Conservation (phyloP, 2,329 filamentous ascomycete genomes). For the Pyrenophora seminiperda region DNA sequence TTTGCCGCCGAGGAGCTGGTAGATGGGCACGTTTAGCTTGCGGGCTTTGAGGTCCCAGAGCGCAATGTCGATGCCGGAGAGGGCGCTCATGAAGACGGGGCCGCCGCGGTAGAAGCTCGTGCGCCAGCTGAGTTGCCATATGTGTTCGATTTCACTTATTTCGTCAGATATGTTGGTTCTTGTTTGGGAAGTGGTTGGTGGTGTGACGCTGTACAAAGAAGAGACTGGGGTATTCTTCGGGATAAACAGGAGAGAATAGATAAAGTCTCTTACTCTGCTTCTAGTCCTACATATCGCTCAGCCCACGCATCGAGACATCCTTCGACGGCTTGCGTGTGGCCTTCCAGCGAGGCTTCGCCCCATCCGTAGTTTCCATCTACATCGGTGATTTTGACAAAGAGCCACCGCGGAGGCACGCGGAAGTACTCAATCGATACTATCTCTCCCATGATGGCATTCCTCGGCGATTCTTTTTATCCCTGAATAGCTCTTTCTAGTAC, state of each 20-base stretch:
- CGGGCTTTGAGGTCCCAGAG: constrained; percentile 77
- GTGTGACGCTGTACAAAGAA: too few relatives aligned
- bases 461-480: neutral
- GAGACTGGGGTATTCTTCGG: too few relatives aligned
- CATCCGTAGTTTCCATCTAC: constrained; percentile 68
- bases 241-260: too few relatives aligned
- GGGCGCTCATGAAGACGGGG: constrained; percentile 78
- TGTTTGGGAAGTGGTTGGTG: too few relatives aligned
- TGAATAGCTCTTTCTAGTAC: neutral
- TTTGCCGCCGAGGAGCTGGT: constrained; percentile 76
- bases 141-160: constrained; percentile 76
- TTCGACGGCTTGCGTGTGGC: constrained; percentile 74
- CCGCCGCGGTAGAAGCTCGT: constrained; percentile 76
- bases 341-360: constrained; percentile 77
- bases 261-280: constrained; percentile 73
- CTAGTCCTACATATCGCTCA: constrained; percentile 66
- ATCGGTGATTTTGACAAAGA: constrained; percentile 78
- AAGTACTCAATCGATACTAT: constrained; percentile 74
- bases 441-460: constrained; percentile 62
- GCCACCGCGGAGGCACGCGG: constrained; percentile 74
- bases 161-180: too few relatives aligned
- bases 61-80: constrained; percentile 79
- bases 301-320: constrained; percentile 72
- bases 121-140: constrained; percentile 77
- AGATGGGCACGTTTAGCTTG: constrained; percentile 68